Base-by-base conservation (phyloP, 2,329 filamentous ascomycete genomes). In the Xylaria sp. region DNA sequence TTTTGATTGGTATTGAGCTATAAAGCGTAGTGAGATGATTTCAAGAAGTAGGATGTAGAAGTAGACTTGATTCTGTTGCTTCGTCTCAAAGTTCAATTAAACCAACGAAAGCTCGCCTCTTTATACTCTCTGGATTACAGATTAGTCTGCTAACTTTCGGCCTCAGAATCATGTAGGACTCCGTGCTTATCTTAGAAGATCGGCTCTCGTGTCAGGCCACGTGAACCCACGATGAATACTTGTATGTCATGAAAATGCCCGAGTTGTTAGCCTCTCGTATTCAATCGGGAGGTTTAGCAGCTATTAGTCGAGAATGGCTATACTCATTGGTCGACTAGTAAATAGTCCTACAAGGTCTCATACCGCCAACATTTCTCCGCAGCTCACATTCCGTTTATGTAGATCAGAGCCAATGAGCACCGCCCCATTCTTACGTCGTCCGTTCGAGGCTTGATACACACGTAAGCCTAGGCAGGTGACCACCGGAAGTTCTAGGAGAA, bases 231-330 rank as follows among this genome's bases (percentile, higher is more conserved):
- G 27, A 57, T 38, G 48, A 53, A 35, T 19, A 35, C 33, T 25
- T n/a, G 21, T 62, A 41, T 58, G 59, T 62, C 47, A 62, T 54
- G 11, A 4, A 27, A 46, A 47, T 27, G 23, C n/a, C 8, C 21
- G 41, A 8, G 13, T 21, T 33, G n/a, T 17, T 15, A 19, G 46
- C 17, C 29, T 15, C 35, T 37, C 8, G 11, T 8, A 27, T 33
- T 17, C 13, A 19, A 56, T 21, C n/a, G 6, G 31, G 13, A 38
- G 21, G 19, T 25, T 7, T 1, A 17, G 17, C 13, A 44, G 31
- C 10, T 3, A 19, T 3, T 9, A 27, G 6, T 27, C 4, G 17
- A 49, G 15, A 11, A 29, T 6, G 27, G 11, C 27, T 17, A 3
- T 15, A 23, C 17, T 51, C 21, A 51, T 51, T 56, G 43, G 37